These are phyloP conservation scores for Petunia axillaris DNA, from an alignment of 257 asterid genomes.

Conservation along the genomic window DNA sequence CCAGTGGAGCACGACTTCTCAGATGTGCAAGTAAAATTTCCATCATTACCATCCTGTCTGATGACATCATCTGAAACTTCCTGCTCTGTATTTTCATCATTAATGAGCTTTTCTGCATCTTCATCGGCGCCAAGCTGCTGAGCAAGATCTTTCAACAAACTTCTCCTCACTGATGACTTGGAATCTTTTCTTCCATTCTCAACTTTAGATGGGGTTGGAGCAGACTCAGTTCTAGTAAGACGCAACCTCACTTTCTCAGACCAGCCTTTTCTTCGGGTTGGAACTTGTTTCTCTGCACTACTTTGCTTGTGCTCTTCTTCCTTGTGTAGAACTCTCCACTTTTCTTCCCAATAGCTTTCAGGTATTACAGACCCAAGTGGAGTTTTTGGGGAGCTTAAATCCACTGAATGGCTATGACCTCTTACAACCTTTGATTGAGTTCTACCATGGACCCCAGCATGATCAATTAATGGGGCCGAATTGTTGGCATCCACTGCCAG, in stretches of 20 bases:
- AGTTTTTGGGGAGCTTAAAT: conserved; percentile 58
- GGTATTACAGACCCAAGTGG: conserved; percentile 50
- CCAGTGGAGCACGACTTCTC: conserved; percentile 34
- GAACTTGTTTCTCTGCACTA: conserved; percentile 35
- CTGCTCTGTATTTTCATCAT: conserved; percentile 39
- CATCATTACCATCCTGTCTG: conserved; percentile 33
- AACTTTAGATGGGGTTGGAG: conserved; percentile 53
- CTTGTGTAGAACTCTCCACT: conserved; percentile 80
- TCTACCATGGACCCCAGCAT: conserved; percentile 44
- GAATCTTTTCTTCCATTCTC: conserved; percentile 41
- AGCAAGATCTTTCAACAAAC: conserved; percentile 66
- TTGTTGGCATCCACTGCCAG: conserved; percentile 63
- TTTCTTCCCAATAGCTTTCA: conserved; percentile 93
- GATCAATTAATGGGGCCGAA: conserved; percentile 48
- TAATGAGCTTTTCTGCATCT: conserved; percentile 32
- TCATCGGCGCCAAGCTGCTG: conserved; percentile 65
- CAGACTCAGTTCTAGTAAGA: conserved; percentile 68
- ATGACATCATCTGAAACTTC: conserved; percentile 36
- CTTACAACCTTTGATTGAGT: conserved; percentile 49
- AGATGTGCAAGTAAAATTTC: conserved; percentile 37
- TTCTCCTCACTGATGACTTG: conserved; percentile 65
- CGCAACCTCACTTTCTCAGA: conserved; percentile 62
- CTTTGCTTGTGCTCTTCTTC: conserved; percentile 59
- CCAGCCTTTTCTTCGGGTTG: conserved; percentile 60
- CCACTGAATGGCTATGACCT: conserved; percentile 64